These are phyloP conservation scores for Cylindrotheca closterium DNA, from an alignment of 108 stramenopile species.

Conservation along the genomic window DNA sequence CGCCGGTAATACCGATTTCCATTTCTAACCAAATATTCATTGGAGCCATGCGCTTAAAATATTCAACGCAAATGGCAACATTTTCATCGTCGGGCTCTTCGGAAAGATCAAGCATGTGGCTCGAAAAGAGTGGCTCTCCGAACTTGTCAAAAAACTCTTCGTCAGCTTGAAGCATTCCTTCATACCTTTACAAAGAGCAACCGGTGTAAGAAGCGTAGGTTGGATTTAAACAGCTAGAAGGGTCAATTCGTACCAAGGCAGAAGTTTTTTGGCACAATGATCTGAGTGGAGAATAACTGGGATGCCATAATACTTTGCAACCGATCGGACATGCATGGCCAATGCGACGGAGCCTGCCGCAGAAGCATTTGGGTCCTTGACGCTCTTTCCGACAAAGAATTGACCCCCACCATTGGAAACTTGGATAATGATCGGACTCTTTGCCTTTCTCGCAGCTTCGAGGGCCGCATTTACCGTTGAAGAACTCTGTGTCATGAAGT, in stretches of 20 bases:
- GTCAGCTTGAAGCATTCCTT: constrained; percentile 94
- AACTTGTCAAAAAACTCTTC: constrained; percentile 89
- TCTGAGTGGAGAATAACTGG: constrained; percentile 97
- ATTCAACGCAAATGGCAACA: constrained; percentile 91
- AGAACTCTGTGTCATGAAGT: constrained; percentile 57
- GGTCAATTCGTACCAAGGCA: constrained; percentile 96
- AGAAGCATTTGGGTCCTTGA: constrained; percentile 81
- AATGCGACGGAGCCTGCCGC: constrained; percentile 91
- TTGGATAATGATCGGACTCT: constrained; percentile 92
- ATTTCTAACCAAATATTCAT: constrained; percentile 98
- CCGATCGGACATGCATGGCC: constrained; percentile 93
- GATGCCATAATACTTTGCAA: constrained; percentile 95
- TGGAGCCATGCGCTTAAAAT: constrained; percentile 88
- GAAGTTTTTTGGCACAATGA: constrained; percentile 95
- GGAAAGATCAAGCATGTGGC: constrained; percentile 93
- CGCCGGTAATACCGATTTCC: constrained; percentile 98
- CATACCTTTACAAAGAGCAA: constrained; percentile 91
- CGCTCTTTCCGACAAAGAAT: constrained; percentile 89
- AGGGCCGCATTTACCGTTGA: constrained; percentile 88
- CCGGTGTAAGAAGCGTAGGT: not conserved
- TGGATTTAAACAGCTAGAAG: constrained; percentile 70
- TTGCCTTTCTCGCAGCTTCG: constrained; percentile 88
- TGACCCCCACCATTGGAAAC: constrained; percentile 89
- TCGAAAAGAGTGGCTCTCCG: constrained; percentile 90
- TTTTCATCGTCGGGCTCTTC: constrained; percentile 94